Evolutionary conservation across 495 filamentous ascomycete species (phyloP), one percentile per base, ranked within the genome.

Genomic region (Neurospora hispaniola): DNA sequence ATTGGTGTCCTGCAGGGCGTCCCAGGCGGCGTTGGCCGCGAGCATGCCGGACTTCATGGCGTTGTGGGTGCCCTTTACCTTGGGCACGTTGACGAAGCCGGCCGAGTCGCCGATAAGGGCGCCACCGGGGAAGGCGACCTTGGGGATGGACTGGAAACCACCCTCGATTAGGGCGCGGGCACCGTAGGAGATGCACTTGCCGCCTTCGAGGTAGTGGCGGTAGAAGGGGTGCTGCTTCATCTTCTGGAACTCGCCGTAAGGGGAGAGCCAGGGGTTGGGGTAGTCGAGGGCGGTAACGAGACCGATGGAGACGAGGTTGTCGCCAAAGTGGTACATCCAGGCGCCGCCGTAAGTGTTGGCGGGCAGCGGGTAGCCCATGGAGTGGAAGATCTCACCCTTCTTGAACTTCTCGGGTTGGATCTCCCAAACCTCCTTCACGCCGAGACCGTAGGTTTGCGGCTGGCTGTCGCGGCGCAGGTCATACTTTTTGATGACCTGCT

Each of bases 281-380:
- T 98, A 99, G 83, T 99, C 96, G 41, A 99, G 87, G 38, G 95
- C 96, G 40, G 97, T 93, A 20, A 99, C 96, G 42, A 98, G 86
- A 14, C 96, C 96, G 62, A 99, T 87, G 77, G 92, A 95, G 75
- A 98, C 96, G 76, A 98, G 89, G 81, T 98, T 98, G 75, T 98
- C 94, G 27, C 94, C 96, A 79, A 98, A 99, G 81, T 99, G 96
- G 77, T 99, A 99, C 90, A 99, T 93, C 92, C 92, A 99, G 46
- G 92, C 93, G 76, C 96, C 96, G 75, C 96, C 96, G 75, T 99
- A 99, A 5, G 94, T 97, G 80, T 97, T 91, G 77, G 82, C 85
- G 9, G 94, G 90, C 40, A 99, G 82, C 16, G 96, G 96, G 78
- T 97, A 98, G 16, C 96, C 96, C 91, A 99, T 89, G 5, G 94